Evolutionary conservation across 129 eudicot species (phyloP), one percentile per base, ranked within the genome.

Genomic region (Gnaphalium uliginosum): DNA sequence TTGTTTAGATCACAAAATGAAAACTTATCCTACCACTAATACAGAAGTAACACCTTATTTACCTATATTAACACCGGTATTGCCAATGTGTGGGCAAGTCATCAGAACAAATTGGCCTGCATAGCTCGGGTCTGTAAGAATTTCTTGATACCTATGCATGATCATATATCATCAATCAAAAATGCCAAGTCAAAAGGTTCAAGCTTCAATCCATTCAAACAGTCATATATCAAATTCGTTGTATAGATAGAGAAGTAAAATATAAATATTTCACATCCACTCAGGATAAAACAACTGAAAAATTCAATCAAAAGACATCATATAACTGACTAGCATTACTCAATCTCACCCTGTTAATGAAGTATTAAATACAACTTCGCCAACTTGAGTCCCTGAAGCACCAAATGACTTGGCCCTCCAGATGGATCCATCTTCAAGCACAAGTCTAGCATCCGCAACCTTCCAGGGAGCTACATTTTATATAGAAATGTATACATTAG

Each of bases 61-160:
- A 95, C 99, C 99, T 59, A 95, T 89, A 86, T 91, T 95, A 65
- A 95, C 88, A 54, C 99, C 99, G 41, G 99, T 95, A 79, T 95
- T 91, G 76, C 99, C 99, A 18, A 95, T 91, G 71, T 91, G 97
- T 30, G 99, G 99, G 75, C 79, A 79, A 58, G 99, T 95, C 97
- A 91, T 95, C 78, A 95, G 63, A 24, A 95, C 99, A 89, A 95
- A 95, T 72, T 95, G 97, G 77, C 99, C 99, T 43, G 99, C 99
- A 72, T 95, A 95, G 79, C 99, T 95, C 22, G 97, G 99, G 82
- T 95, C 99, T 8, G 99, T 95, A 68, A 95, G 88, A 86, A 95
- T 95, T 87, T 95, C 99, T 74, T 91, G 97, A 78, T 95, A 95
- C 85, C 97, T 91, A 83, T 46, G 63, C 11, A 78, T 29, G 74